phyloP scores from a whole-genome alignment of 768 basidiomycete species.

The Mycena galericulata region DNA sequence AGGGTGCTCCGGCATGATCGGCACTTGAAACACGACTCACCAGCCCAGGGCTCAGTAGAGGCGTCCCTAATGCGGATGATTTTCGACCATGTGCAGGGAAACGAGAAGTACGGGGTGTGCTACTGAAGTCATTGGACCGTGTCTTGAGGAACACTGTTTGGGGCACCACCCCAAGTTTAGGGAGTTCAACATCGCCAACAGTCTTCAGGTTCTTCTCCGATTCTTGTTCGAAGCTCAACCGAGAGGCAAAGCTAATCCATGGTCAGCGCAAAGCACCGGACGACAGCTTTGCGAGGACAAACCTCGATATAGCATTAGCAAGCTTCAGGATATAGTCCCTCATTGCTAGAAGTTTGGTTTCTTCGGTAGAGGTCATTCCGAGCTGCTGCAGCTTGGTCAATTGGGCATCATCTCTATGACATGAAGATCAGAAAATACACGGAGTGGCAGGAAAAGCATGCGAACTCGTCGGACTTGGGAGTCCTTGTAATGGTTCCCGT shows the following conservation, averaged over 20 bases:
- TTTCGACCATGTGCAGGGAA: conserved; percentile 52
- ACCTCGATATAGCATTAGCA: conserved; percentile 85
- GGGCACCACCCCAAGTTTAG: conserved; percentile 89
- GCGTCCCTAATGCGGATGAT: conserved; percentile 54
- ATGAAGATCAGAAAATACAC: conserved; percentile 6
- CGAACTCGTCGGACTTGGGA: conserved; percentile 81
- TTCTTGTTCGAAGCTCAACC: conserved; percentile 72
- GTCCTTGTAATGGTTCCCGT: conserved; percentile 60
- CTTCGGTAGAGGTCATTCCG: conserved; percentile 86
- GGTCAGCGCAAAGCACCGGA: background rate
- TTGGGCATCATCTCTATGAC: conserved; percentile 79
- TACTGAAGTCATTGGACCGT: conserved; percentile 56
- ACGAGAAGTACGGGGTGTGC: conserved; percentile 53
- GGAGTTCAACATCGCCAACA: conserved; percentile 79
- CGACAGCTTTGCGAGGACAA: conserved; percentile 23
- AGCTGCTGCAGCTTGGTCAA: conserved; percentile 85
- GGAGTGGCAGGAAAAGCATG: conserved; percentile 2
- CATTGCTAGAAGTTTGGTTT: conserved; percentile 89
- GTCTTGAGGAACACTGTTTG: conserved; percentile 90
- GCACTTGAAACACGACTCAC: conserved; percentile 60
- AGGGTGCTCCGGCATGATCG: conserved; percentile 68
- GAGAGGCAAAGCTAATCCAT: conserved; percentile 70
- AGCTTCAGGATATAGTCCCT: conserved; percentile 89
- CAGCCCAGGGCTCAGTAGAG: conserved; percentile 62
- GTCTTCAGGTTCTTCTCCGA: conserved; percentile 72